A percentile compares a stretch with the other conserved stretches of the same genome.
phyloP scores from a whole-genome alignment of 73 alveolate genomes.

The Paramecium sonneborni region DNA sequence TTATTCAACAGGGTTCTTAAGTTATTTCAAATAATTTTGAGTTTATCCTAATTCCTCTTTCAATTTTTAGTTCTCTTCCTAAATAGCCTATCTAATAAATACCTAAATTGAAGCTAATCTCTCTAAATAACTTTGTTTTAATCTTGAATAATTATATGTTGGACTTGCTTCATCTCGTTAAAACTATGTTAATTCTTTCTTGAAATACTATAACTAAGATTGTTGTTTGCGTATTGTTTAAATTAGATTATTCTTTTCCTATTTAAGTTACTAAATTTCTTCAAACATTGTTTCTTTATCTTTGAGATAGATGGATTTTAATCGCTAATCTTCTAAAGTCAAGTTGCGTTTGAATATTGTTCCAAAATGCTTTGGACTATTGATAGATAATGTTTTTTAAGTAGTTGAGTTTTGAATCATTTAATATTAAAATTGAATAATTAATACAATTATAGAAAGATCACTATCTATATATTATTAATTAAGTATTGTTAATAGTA shows the following conservation, averaged over 20 bases:
- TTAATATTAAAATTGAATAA: not conserved
- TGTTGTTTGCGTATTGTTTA: not conserved
- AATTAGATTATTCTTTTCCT: not conserved
- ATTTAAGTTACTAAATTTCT: conserved; percentile 6
- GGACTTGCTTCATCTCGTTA: not conserved
- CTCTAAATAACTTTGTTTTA: conserved; percentile 10
- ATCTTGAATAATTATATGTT: not conserved
- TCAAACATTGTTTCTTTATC: conserved; percentile 43
- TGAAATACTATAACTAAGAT: not conserved
- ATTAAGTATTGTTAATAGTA: not conserved
- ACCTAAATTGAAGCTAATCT: not conserved
- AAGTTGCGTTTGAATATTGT: not conserved
- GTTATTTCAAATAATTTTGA: not conserved
- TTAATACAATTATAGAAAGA: not conserved
- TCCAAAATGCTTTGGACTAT: not conserved
- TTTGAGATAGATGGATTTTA: not conserved
- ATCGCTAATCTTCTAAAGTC: not conserved
- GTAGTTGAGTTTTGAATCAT: not conserved
- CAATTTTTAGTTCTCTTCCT: conserved; percentile 21
- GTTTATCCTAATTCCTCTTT: not conserved
- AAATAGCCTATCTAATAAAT: not conserved
- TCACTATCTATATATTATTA: not conserved
- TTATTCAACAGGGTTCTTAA: not conserved
- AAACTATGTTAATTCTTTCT: not conserved
- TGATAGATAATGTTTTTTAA: not conserved